Evolutionary conservation across 2,329 filamentous ascomycete genomes (phyloP).

Genomic region (Nemania sp.): DNA sequence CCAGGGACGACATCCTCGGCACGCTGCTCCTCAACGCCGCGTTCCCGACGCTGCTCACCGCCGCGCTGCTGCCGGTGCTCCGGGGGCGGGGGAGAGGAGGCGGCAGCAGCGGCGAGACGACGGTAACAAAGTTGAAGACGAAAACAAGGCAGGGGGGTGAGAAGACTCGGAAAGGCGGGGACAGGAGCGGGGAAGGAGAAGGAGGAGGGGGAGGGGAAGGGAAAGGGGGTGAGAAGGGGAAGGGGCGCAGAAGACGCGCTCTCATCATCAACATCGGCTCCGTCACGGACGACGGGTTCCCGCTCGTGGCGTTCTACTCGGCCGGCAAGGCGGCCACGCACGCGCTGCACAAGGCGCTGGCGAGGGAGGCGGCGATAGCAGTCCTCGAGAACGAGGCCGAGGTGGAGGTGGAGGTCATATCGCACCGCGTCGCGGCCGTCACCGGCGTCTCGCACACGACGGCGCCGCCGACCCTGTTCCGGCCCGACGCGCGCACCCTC

Average conservation of each 20-base stretch:
- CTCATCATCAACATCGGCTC: slow-evolving; percentile 33
- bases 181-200: not conserved
- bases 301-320: slow-evolving; percentile 32
- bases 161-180: not conserved
- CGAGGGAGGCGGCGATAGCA: slow-evolving; percentile 48
- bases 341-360: slow-evolving; percentile 25
- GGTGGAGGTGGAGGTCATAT: slow-evolving; percentile 28
- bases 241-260: slow-evolving; percentile 17
- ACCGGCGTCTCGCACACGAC: slow-evolving; percentile 22
- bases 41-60: slow-evolving; percentile 28
- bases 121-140: not conserved
- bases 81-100: slow-evolving; percentile 1
- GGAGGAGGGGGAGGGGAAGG: not conserved
- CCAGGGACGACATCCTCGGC: slow-evolving; percentile 43
- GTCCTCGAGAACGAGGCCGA: slow-evolving; percentile 24
- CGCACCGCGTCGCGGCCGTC: slow-evolving; percentile 29
- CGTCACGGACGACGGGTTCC: slow-evolving; percentile 30
- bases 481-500: slow-evolving; percentile 26
- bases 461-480: slow-evolving; percentile 21
- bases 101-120: too few species aligned
- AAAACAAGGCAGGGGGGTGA: not conserved
- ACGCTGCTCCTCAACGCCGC: slow-evolving; percentile 48
- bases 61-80: slow-evolving; percentile 31
- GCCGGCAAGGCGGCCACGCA: slow-evolving; percentile 29
- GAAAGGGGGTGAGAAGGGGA: not conserved